Evolutionary conservation across 2,329 filamentous ascomycete species (phyloP), one percentile per base, ranked within the genome.

Genomic region (Scedosporium apiospermum): DNA sequence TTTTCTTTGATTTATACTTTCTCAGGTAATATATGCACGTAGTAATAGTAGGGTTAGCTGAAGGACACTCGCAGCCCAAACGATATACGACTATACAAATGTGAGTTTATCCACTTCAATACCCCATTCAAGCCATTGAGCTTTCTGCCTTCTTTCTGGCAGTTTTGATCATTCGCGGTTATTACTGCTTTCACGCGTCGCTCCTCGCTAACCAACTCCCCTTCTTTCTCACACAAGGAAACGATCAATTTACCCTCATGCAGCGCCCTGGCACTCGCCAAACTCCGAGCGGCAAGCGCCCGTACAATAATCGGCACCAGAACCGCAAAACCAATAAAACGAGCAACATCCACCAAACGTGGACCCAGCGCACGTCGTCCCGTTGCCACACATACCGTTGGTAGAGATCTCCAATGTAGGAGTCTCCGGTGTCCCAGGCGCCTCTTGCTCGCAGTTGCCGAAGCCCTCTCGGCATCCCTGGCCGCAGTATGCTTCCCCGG

Each of bases 381-480:
- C 42, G 51, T 63, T 63, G 30, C 62, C 62, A 23, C 62, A 63
- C 62, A 61, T 63, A 18, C 62, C 62, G 41, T 61, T 61, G 6
- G 59, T 61, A 4, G 61, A 58, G 14, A 61, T 27, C 6, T 21
- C 34, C 1, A 61, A 49, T 6, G 58, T 46, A 12, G n/a, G 46
- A 16, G 34, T 26, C 30, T 41, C 30, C 14, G 41, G 21, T 5
- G 60, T 44, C 12, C 53, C 60, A 6, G 59, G 59, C 6, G 59
- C 42, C 27, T 30, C 60, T 3, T 46, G 38, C 5, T 57, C 62
- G 63, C 74, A 76, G n/a, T 63, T 64, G 1, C 74, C 74, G 64
- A 69, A 76, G 16, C 65, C 67, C 4, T 61, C 61, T 64, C 75
- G 74, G 61, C 74, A 75, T n/a, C 73, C 73, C 1, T 59, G 51